Conservation (phyloP, 176 grass and related monocot species). For the Musa troglodytarum region DNA sequence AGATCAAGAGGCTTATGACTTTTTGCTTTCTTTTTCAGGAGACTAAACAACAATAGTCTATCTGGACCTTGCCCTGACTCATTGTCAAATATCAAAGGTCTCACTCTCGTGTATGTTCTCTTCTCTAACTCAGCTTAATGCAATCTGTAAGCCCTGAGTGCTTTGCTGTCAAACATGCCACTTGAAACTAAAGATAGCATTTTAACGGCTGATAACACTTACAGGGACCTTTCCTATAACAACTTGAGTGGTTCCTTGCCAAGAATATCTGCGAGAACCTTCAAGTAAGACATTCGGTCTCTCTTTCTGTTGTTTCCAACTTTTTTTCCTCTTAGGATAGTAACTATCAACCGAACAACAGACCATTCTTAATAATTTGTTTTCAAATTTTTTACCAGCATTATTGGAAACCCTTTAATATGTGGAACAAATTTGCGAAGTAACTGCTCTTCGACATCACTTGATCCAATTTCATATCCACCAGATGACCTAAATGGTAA, state of each 20-base stretch:
- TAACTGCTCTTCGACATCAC: conserved; percentile 65
- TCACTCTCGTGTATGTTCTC: conserved; percentile 44
- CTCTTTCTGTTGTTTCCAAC: neutral
- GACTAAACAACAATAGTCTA: conserved; percentile 71
- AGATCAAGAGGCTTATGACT: neutral
- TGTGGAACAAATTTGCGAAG: conserved; percentile 47
- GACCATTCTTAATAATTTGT: neutral
- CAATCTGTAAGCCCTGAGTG: conserved; percentile 3
- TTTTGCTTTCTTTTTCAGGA: conserved; percentile 27
- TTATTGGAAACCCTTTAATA: conserved; percentile 73
- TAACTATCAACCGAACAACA: neutral
- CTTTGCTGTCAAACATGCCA: neutral
- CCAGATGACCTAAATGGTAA: conserved; percentile 49
- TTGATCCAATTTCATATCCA: conserved; percentile 78
- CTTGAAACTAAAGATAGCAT: neutral
- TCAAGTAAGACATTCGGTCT: conserved; percentile 40
- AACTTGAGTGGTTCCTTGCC: conserved; percentile 57
- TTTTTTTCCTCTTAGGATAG: neutral
- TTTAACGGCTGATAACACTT: neutral
- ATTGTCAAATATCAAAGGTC: conserved; percentile 29
- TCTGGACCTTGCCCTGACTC: conserved; percentile 60
- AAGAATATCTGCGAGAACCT: conserved; percentile 33
- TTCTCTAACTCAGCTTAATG: neutral
- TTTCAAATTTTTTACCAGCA: conserved; percentile 35
- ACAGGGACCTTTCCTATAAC: conserved; percentile 81